Conservation (phyloP, 139 green algal species). For the Chlamydomonas sp. region DNA sequence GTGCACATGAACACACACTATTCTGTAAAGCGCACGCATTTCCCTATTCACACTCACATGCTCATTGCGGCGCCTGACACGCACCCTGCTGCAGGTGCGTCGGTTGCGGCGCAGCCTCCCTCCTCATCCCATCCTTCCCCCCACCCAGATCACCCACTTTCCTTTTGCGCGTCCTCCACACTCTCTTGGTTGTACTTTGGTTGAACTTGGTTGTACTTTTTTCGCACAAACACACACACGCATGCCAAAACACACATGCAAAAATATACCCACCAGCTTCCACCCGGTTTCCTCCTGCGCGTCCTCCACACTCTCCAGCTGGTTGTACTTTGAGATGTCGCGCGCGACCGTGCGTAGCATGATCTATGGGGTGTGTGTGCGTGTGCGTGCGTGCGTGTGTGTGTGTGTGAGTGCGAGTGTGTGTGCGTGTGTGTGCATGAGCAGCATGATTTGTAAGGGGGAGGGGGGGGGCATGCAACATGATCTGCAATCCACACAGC, state of each 20-base stretch:
- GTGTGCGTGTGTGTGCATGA: no score
- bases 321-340: constrained; percentile 96
- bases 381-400: no score
- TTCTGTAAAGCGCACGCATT: background rate
- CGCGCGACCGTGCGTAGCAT: constrained; percentile 91
- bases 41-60: background rate
- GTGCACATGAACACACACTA: background rate
- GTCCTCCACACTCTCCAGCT: constrained; percentile 88
- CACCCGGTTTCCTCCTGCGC: constrained; percentile 93
- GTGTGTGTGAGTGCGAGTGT: no score
- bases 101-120: no score
- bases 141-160: background rate
- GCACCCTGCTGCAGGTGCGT: no score
- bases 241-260: background rate
- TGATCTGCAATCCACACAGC: no score
- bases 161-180: background rate
- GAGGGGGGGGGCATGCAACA: no score
- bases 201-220: no score
- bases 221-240: no score
- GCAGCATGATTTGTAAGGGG: no score
- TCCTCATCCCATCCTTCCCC: background rate
- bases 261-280: constrained; percentile 75
- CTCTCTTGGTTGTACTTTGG: no score
- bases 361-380: no score
- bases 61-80: background rate